Conservation (phyloP, 176 grass and related monocot genomes). For the Triticum dicoccoides region DNA sequence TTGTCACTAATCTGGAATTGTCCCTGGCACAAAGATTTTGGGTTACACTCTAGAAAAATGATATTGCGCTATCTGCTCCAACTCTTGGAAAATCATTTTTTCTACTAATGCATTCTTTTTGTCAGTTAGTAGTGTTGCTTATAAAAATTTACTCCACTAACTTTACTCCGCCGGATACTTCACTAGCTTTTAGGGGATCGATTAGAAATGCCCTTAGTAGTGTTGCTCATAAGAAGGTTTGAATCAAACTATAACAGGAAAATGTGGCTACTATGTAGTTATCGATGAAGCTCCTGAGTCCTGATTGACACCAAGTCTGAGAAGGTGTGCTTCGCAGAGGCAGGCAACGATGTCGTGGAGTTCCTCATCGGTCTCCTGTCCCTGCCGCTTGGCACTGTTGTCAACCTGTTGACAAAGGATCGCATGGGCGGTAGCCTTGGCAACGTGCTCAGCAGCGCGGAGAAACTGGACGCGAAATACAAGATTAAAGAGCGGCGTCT, state of each 20-base stretch:
- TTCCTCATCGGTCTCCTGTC: slow-evolving; percentile 21
- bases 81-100: too few relatives aligned
- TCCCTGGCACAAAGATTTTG: too few relatives aligned
- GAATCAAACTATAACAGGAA: neutral
- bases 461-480: neutral
- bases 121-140: too few relatives aligned
- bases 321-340: slow-evolving; percentile 37
- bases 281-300: slow-evolving; percentile 27
- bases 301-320: slow-evolving; percentile 6
- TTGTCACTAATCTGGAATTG: too few relatives aligned
- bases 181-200: too few relatives aligned
- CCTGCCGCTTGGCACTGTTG: slow-evolving; percentile 20
- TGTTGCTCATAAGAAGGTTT: neutral
- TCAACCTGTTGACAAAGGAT: slow-evolving; percentile 22
- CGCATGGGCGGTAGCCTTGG: slow-evolving; percentile 34
- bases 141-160: neutral
- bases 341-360: slow-evolving; percentile 9
- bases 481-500: neutral
- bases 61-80: too few relatives aligned
- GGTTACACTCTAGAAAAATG: too few relatives aligned
- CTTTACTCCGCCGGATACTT: too few relatives aligned
- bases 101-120: too few relatives aligned
- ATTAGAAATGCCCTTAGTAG: too few relatives aligned
- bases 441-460: slow-evolving; percentile 17
- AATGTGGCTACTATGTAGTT: neutral